phyloP scores from a whole-genome alignment of 2,329 filamentous ascomycete genomes.

The Shiraia sp. region DNA sequence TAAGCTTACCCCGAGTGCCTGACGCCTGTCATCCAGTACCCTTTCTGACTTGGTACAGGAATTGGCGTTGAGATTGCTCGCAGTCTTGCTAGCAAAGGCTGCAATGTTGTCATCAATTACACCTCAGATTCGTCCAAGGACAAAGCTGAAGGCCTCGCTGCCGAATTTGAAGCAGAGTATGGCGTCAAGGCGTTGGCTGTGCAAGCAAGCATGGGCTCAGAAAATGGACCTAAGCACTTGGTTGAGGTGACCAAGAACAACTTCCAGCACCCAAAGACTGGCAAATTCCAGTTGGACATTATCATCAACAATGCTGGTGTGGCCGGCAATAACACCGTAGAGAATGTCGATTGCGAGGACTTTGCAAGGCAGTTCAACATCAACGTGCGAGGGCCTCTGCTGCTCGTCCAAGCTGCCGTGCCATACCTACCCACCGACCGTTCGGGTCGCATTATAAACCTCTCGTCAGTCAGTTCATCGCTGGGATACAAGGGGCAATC shows the following conservation, averaged over 20 bases:
- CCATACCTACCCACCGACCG: conserved; percentile 72
- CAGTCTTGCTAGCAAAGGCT: conserved; percentile 74
- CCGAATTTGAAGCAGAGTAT: conserved; percentile 60
- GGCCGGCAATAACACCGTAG: conserved; percentile 65
- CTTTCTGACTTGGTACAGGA: conserved; percentile 53
- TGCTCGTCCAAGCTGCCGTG: conserved; percentile 73
- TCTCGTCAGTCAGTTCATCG: conserved; percentile 62
- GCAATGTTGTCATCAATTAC: conserved; percentile 71
- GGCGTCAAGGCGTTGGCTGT: conserved; percentile 64
- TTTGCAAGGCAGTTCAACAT: conserved; percentile 75
- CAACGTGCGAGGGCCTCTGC: conserved; percentile 80
- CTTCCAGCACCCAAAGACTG: conserved; percentile 58
- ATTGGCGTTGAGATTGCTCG: conserved; percentile 71
- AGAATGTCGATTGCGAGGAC: conserved; percentile 65
- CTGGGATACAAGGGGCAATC: conserved; percentile 63
- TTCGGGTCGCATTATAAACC: conserved; percentile 65
- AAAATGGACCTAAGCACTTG: conserved; percentile 63
- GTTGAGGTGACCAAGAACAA: conserved; percentile 62
- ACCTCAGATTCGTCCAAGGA: conserved; percentile 64
- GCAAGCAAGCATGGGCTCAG: conserved; percentile 71
- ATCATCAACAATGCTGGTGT: conserved; percentile 85
- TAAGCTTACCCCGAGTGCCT: conserved; percentile 44
- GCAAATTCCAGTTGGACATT: conserved; percentile 74
- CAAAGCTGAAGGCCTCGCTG: conserved; percentile 58
- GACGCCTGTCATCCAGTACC: background rate